These are phyloP conservation scores for Raddia guianensis DNA, from an alignment of 176 grass and related monocot species.

Conservation along the genomic window DNA sequence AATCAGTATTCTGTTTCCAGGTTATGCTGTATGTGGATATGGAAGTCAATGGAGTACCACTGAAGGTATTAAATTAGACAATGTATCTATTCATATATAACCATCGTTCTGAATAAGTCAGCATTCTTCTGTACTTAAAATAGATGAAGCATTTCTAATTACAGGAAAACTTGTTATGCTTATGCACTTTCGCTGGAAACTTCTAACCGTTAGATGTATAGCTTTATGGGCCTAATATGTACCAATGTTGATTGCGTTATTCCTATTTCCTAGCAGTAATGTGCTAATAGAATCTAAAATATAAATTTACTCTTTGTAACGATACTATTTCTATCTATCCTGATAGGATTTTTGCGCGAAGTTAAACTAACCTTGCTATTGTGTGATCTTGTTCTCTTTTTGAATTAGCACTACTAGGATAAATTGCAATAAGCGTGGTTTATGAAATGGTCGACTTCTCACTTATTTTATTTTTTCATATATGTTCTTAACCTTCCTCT, in stretches of 20 bases:
- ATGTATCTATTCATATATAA: slow-evolving; percentile 32
- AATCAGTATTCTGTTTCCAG: slow-evolving; percentile 43
- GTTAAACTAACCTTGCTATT: slow-evolving; percentile 1
- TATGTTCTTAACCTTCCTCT: slow-evolving; percentile 30
- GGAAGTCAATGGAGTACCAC: slow-evolving; percentile 97
- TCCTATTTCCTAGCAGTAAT: neutral
- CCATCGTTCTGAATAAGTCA: neutral
- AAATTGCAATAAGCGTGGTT: slow-evolving; percentile 1
- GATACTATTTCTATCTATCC: slow-evolving; percentile 23
- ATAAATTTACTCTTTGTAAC: neutral
- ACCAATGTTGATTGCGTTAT: neutral
- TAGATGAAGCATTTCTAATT: slow-evolving; percentile 8
- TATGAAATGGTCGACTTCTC: slow-evolving; percentile 12
- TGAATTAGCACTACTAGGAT: slow-evolving; percentile 21
- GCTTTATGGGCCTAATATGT: neutral
- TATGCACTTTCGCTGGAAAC: slow-evolving; percentile 7
- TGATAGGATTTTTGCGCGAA: neutral
- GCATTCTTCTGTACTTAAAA: slow-evolving; percentile 24
- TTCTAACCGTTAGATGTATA: neutral
- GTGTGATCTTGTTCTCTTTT: neutral
- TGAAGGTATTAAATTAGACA: slow-evolving; percentile 69
- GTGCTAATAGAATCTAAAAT: slow-evolving; percentile 4
- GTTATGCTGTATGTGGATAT: slow-evolving; percentile 99
- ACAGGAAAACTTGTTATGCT: slow-evolving; percentile 6
- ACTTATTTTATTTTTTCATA: slow-evolving; percentile 22